Conservation (phyloP, 2,329 filamentous ascomycete species). For the Aspergillus fumigatus region DNA sequence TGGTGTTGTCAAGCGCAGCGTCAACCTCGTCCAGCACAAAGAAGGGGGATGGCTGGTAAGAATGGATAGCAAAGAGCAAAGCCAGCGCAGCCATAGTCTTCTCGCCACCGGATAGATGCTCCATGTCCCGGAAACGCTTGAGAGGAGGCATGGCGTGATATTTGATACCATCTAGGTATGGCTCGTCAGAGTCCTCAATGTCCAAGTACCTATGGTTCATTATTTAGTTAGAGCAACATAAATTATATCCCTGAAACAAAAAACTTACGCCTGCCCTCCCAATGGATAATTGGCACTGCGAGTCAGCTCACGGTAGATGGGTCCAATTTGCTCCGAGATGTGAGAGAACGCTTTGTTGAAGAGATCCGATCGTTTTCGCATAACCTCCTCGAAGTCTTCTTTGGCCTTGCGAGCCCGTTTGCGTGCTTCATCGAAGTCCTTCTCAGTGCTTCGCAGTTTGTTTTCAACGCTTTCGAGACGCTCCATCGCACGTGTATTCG, state of each 20-base stretch:
- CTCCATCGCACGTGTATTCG: slow-evolving; percentile 94
- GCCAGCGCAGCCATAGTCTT: slow-evolving; percentile 98
- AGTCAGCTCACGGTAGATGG: slow-evolving; percentile 93
- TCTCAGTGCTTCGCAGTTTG: slow-evolving; percentile 76
- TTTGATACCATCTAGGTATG: slow-evolving; percentile 92
- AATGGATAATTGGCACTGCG: slow-evolving; percentile 85
- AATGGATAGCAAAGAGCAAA: slow-evolving; percentile 94
- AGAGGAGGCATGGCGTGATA: slow-evolving; percentile 98
- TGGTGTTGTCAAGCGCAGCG: slow-evolving; percentile 95
- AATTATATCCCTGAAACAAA: background rate
- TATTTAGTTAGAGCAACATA: slow-evolving; percentile 3
- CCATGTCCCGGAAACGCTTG: slow-evolving; percentile 98
- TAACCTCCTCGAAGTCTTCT: slow-evolving; percentile 77
- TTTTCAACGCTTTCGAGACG: slow-evolving; percentile 80
- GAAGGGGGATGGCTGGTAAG: slow-evolving; percentile 91
- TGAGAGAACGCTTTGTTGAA: slow-evolving; percentile 95
- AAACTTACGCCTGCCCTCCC: slow-evolving; percentile 64
- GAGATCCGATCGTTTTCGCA: slow-evolving; percentile 76
- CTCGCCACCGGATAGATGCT: slow-evolving; percentile 92
- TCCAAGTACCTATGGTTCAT: slow-evolving; percentile 64
- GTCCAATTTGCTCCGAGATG: slow-evolving; percentile 89
- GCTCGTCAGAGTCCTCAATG: slow-evolving; percentile 93
- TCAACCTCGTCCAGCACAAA: slow-evolving; percentile 98
- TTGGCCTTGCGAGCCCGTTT: slow-evolving; percentile 68
- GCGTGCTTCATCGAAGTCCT: slow-evolving; percentile 84